Evolutionary conservation across 192 early-diverging fungal genomes (phyloP).

Genomic region (Gaertneriomyces semiglobifer): DNA sequence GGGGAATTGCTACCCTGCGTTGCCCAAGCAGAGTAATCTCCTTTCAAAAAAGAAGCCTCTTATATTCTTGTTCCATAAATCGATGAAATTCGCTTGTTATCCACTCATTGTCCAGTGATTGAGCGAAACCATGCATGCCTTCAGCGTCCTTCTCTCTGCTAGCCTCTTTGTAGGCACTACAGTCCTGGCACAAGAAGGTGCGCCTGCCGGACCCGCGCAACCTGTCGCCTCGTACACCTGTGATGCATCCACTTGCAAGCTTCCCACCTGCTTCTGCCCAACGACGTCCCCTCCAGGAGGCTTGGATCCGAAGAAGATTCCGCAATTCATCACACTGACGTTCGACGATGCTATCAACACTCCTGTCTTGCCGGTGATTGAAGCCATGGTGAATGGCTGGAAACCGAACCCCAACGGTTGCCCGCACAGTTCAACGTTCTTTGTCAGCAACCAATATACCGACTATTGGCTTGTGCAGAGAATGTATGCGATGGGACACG

Average conservation of each 20-base stretch:
- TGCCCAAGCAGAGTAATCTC: too few relatives aligned
- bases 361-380: conserved; percentile 12
- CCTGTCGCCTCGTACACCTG: conserved; percentile 7
- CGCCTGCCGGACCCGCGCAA: neutral
- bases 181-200: conserved; percentile 23
- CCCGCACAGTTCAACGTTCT: conserved; percentile 57
- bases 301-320: conserved; percentile 26
- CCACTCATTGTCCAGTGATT: too few relatives aligned
- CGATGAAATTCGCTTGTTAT: too few relatives aligned
- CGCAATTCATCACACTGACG: conserved; percentile 38
- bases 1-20: too few relatives aligned
- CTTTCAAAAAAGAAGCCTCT: too few relatives aligned
- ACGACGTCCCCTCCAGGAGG: conserved; percentile 23
- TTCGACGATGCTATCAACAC: conserved; percentile 62
- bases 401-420: conserved; percentile 58
- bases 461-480: conserved; percentile 57
- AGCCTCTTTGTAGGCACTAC: too few relatives aligned
- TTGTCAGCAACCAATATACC: conserved; percentile 58
- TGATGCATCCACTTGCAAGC: conserved; percentile 15
- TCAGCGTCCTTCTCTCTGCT: too few relatives aligned
- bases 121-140: too few relatives aligned
- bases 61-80: too few relatives aligned
- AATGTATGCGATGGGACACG: conserved; percentile 61
- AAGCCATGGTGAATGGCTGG: conserved; percentile 5
- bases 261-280: conserved; percentile 27